Conservation (phyloP, 129 eudicot genomes). For the Kitagawia praeruptora region DNA sequence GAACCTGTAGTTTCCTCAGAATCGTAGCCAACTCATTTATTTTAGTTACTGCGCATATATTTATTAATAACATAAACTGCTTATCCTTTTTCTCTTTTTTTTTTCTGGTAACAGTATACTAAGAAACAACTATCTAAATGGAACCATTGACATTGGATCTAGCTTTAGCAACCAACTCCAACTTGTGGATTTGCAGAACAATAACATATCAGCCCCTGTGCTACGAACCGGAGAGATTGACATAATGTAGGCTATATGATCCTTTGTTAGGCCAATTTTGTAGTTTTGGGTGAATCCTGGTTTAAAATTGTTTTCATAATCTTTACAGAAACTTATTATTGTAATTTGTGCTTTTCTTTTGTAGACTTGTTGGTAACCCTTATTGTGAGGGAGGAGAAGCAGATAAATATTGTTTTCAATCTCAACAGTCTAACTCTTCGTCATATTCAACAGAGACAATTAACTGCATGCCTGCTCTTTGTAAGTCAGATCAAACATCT, state of each 20-base stretch:
- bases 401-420: constrained; percentile 29
- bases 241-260: constrained; percentile 31
- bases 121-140: constrained; percentile 41
- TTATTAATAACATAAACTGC: neutral
- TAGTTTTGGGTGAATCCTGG: too few relatives aligned
- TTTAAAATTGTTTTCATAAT: neutral
- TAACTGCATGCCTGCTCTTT: constrained; percentile 40
- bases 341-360: constrained; percentile 4
- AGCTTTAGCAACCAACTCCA: constrained; percentile 36
- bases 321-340: neutral
- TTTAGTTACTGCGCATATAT: neutral
- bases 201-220: constrained; percentile 31
- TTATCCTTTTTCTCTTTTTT: neutral
- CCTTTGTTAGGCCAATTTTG: neutral
- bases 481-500: constrained; percentile 36
- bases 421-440: constrained; percentile 15
- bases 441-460: constrained; percentile 32
- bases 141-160: constrained; percentile 42
- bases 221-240: constrained; percentile 15
- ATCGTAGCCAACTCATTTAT: neutral
- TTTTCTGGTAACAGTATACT: constrained; percentile 30
- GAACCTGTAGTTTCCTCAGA: neutral
- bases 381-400: constrained; percentile 29
- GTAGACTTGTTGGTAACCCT: constrained; percentile 69
- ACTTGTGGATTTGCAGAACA: constrained; percentile 46